Conservation (phyloP, 1,284 basidiomycete species). For the Pseudozyma sp. region DNA sequence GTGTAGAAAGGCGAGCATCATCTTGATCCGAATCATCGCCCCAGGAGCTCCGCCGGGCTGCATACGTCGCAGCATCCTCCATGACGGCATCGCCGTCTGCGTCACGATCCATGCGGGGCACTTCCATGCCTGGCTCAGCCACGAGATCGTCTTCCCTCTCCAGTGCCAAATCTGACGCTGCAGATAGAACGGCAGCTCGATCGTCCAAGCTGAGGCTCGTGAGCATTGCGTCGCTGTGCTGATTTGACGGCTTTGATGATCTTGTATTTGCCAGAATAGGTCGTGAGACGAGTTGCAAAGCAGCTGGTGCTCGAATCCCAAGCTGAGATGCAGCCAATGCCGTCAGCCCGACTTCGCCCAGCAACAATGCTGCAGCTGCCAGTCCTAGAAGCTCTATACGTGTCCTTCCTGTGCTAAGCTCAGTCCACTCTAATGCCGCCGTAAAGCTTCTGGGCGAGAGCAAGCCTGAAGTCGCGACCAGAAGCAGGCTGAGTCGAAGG, state of each 20-base stretch:
- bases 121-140: background rate
- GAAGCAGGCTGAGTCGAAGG: slow-evolving; percentile 1
- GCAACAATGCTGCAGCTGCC: slow-evolving; percentile 5
- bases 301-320: slow-evolving; percentile 14
- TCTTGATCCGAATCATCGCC: slow-evolving; percentile 24
- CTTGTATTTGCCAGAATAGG: slow-evolving; percentile 9
- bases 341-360: slow-evolving; percentile 16
- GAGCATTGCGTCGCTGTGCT: slow-evolving; percentile 15
- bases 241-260: background rate
- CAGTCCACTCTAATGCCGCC: background rate
- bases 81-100: slow-evolving; percentile 41
- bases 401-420: background rate
- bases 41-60: slow-evolving; percentile 20
- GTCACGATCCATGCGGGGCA: slow-evolving; percentile 12
- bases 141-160: background rate
- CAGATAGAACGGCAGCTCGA: background rate
- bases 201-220: slow-evolving; percentile 36
- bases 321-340: slow-evolving; percentile 14
- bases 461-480: background rate
- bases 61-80: slow-evolving; percentile 30
- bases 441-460: background rate
- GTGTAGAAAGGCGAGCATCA: background rate
- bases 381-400: slow-evolving; percentile 10
- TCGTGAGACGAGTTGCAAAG: slow-evolving; percentile 35
- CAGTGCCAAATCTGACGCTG: background rate